These are phyloP conservation scores for Hansfordia pulvinata DNA, from an alignment of 2,329 filamentous ascomycete species.

Conservation along the genomic window DNA sequence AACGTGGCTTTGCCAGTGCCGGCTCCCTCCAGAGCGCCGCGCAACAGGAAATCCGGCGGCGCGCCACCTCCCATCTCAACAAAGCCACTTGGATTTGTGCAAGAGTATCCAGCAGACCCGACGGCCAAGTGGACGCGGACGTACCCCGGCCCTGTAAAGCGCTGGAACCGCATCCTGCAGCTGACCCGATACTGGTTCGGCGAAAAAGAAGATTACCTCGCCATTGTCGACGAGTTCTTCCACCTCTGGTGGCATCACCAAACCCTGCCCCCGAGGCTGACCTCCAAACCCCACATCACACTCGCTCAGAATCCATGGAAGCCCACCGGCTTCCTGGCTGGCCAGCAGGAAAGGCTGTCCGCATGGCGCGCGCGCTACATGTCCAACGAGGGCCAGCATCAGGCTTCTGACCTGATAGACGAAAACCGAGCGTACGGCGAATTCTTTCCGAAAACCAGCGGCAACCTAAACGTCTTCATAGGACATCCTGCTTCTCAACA, in stretches of 20 bases:
- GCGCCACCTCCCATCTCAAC: neutral
- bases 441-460: slow-evolving; percentile 10
- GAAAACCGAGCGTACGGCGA: slow-evolving; percentile 9
- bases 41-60: neutral
- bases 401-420: slow-evolving; percentile 9
- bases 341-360: slow-evolving; percentile 10
- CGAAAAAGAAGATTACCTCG: slow-evolving; percentile 10
- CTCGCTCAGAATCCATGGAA: slow-evolving; percentile 15
- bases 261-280: slow-evolving; percentile 15
- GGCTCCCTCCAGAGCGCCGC: slow-evolving; percentile 4
- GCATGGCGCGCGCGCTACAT: slow-evolving; percentile 11
- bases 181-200: slow-evolving; percentile 16
- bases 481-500: slow-evolving; percentile 14
- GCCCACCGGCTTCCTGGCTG: slow-evolving; percentile 8
- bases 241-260: slow-evolving; percentile 15
- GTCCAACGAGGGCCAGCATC: slow-evolving; percentile 5
- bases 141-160: slow-evolving; percentile 17
- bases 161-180: slow-evolving; percentile 15
- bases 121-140: slow-evolving; percentile 18
- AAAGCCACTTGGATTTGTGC: slow-evolving; percentile 10
- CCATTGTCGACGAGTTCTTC: slow-evolving; percentile 11
- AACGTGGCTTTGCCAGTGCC: slow-evolving; percentile 2
- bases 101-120: slow-evolving; percentile 16
- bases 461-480: slow-evolving; percentile 10
- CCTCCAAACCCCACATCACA: slow-evolving; percentile 5